phyloP scores from a whole-genome alignment of 202 grass and related monocot species.

The Digitaria exilis region DNA sequence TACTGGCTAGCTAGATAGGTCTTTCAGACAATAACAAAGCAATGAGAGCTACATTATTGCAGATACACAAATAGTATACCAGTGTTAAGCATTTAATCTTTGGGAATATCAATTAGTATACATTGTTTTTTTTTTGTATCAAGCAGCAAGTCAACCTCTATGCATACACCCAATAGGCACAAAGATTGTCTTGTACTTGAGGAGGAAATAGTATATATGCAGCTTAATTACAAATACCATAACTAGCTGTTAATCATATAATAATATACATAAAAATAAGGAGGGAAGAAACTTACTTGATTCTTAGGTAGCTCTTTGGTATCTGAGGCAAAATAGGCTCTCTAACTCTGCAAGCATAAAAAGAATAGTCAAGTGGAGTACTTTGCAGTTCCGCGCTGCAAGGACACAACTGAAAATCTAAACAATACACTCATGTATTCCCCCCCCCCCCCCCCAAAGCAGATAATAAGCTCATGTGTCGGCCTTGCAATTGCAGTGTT shows the following conservation, averaged over 20 bases:
- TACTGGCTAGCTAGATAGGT: not conserved
- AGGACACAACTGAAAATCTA: not conserved
- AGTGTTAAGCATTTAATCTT: conserved; percentile 9
- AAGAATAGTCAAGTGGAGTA: conserved; percentile 15
- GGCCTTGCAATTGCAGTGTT: conserved; percentile 9
- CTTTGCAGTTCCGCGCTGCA: not conserved
- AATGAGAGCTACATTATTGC: conserved; percentile 22
- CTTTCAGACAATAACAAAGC: conserved; percentile 23
- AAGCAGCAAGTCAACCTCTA: not conserved
- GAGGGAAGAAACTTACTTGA: conserved; percentile 56
- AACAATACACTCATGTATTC: not conserved
- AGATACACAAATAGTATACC: not conserved
- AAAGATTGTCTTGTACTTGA: not conserved
- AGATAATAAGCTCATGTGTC: not conserved
- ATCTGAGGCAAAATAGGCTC: conserved; percentile 84
- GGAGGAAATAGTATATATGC: not conserved
- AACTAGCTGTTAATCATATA: not conserved
- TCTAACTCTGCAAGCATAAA: conserved; percentile 57
- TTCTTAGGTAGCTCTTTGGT: conserved; percentile 83
- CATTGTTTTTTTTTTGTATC: too few species aligned
- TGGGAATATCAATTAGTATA: not conserved
- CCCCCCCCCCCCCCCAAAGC: too few species aligned
- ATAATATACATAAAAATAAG: not conserved
- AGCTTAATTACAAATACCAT: not conserved
- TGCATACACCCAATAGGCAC: not conserved